Evolutionary conservation across 2,329 filamentous ascomycete species (phyloP).

Genomic region (Botryotinia convoluta): DNA sequence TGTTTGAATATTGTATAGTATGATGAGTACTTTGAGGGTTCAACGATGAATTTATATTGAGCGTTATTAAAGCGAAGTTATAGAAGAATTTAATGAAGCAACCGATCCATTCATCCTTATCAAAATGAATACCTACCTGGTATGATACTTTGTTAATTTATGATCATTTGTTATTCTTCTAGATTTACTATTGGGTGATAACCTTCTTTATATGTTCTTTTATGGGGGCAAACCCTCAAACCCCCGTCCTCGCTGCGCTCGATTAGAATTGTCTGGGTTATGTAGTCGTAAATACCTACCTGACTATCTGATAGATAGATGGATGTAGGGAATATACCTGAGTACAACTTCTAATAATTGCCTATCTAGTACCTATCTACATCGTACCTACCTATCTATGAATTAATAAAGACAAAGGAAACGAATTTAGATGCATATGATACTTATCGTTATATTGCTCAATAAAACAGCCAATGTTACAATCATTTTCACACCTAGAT

Average conservation of each 20-base stretch:
- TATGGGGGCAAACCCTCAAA: background rate
- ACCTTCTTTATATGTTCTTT: background rate
- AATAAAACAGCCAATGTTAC: background rate
- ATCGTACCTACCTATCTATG: background rate
- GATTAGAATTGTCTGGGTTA: background rate
- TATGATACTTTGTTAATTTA: background rate
- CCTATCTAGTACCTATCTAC: background rate
- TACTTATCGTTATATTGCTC: background rate
- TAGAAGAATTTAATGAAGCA: background rate
- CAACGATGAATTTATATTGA: background rate
- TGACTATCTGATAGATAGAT: background rate
- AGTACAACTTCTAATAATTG: background rate
- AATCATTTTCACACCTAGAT: background rate
- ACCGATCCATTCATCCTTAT: background rate
- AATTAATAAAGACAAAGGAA: background rate
- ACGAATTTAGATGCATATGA: background rate
- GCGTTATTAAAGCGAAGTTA: background rate
- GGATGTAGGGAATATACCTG: background rate
- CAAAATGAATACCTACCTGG: background rate
- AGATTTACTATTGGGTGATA: background rate
- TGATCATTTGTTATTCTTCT: background rate
- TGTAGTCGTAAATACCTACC: background rate
- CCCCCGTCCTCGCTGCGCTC: background rate
- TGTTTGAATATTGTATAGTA: constrained; percentile 7
- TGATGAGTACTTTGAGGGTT: background rate